phyloP scores from a whole-genome alignment of 2,329 filamentous ascomycete species.

The Diatrype stigma region DNA sequence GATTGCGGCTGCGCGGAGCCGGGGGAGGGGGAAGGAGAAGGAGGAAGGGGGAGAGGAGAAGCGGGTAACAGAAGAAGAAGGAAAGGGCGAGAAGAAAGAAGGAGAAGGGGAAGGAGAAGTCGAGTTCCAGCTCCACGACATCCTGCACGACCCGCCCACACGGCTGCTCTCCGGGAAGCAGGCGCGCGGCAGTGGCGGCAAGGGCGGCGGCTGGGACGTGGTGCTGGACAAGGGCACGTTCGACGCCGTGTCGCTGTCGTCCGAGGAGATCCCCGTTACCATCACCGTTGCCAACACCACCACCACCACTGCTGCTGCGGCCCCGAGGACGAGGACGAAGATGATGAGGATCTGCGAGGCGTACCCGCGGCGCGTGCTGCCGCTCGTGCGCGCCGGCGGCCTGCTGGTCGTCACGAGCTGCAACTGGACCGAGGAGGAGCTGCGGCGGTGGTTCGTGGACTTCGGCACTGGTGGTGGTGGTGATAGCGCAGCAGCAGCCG shows the following conservation, averaged over 20 bases:
- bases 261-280: constrained; percentile 38
- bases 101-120: constrained; percentile 17
- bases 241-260: constrained; percentile 81
- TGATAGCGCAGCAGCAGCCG: constrained; percentile 32
- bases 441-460: constrained; percentile 72
- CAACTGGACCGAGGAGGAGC: constrained; percentile 93
- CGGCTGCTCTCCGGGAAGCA: constrained; percentile 28
- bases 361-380: constrained; percentile 66
- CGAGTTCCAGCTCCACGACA: constrained; percentile 57
- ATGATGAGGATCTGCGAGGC: constrained; percentile 56
- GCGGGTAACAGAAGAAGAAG: constrained; percentile 9
- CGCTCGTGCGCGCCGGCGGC: constrained; percentile 66
- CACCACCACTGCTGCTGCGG: not conserved
- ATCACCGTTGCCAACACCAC: not conserved
- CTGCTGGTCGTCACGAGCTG: constrained; percentile 88
- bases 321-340: constrained; percentile 39
- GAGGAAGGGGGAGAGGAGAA: constrained; percentile 18
- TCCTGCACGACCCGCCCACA: constrained; percentile 43
- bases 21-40: constrained; percentile 20
- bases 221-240: constrained; percentile 98
- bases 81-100: not conserved
- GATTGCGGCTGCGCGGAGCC: constrained; percentile 56
- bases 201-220: constrained; percentile 88
- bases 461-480: constrained; percentile 7
- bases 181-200: too few species aligned